A percentile compares a stretch with the other conserved stretches of the same genome.
Conservation (phyloP, 148 eudicot species). For the Fagopyrum esculentum region DNA sequence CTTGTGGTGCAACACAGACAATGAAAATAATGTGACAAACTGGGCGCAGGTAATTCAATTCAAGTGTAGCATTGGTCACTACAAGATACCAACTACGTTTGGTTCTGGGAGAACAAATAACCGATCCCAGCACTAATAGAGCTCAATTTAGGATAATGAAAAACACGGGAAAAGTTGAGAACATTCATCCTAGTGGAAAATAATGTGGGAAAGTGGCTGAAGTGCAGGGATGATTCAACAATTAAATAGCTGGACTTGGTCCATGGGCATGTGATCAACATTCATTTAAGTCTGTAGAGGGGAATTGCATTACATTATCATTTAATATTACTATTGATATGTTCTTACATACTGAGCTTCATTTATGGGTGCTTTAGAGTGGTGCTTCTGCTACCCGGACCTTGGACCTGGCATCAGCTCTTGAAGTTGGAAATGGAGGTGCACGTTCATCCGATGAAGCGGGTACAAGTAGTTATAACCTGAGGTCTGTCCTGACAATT, state of each 20-base stretch:
- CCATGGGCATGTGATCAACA: too few species aligned
- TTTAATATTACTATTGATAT: not conserved
- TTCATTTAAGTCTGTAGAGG: too few species aligned
- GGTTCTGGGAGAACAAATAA: not conserved
- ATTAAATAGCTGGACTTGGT: too few species aligned
- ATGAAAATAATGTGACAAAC: not conserved
- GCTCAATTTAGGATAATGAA: not conserved
- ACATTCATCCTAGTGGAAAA: not conserved
- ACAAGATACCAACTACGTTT: not conserved
- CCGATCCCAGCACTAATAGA: not conserved
- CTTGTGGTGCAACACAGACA: not conserved
- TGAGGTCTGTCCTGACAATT: conserved; percentile 45
- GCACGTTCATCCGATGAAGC: conserved; percentile 27
- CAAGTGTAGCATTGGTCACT: not conserved
- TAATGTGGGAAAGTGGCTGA: not conserved
- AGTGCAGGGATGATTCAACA: not conserved
- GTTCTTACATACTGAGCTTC: not conserved
- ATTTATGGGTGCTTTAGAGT: not conserved
- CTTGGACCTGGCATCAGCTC: conserved; percentile 49
- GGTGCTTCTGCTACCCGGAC: conserved; percentile 28
- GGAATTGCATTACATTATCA: too few species aligned
- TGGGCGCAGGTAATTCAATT: not conserved
- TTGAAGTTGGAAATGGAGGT: conserved; percentile 35
- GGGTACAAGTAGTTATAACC: conserved; percentile 25
- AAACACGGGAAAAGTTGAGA: not conserved